Base-by-base conservation (phyloP, 805 yeast genomes). In the Cephaloascus fragrans region DNA sequence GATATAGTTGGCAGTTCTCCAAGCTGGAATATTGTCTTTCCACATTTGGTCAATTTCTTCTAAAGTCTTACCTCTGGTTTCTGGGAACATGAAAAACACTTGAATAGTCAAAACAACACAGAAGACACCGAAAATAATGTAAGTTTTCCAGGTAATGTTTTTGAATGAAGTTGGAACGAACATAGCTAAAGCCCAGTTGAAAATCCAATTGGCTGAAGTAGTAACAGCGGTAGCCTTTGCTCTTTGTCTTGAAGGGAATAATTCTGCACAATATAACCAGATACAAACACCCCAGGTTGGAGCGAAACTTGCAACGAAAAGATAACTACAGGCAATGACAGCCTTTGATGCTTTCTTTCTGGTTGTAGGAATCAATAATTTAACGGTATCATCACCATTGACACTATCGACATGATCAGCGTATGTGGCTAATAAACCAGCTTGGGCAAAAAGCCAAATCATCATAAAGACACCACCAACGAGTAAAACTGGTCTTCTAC, bases 21-120 rank as follows among this genome's bases (percentile, higher is more conserved):
- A 33, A 16, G 35, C 35, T 12, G 35, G 35, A 12, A 17, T 33
- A 8, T 33, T 33, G 9, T 33, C 23, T 17, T 33, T 16, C 35
- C 19, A 34, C 36, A 17, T 48, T 32, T 47, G 44, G 36, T 61
- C 57, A 49, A 76, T 71, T 52, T 75, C 79, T 56, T 77, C 83
- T 57, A 77, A 66, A 40, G 78, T 63, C 53, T 67, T 66, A 19
- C 80, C 80, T 46, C 67, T 73, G 17, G 85, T 78, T 51, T 78
- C 85, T 26, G 83, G 83, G 64, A 67, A 73, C 48, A 72, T 73
- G 46, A 69, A 58, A 42, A 55, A 66, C 48, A 57, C 70, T 42
- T 67, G 69, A 19, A 67, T 46, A 34, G 68, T 59, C 59, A 74
- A 73, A 44, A 61, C 55, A 15, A 57, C 57, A 54, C 77, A 73